Evolutionary conservation across 441 rosid genomes (phyloP).

Genomic region (Euphorbia celastroides): DNA sequence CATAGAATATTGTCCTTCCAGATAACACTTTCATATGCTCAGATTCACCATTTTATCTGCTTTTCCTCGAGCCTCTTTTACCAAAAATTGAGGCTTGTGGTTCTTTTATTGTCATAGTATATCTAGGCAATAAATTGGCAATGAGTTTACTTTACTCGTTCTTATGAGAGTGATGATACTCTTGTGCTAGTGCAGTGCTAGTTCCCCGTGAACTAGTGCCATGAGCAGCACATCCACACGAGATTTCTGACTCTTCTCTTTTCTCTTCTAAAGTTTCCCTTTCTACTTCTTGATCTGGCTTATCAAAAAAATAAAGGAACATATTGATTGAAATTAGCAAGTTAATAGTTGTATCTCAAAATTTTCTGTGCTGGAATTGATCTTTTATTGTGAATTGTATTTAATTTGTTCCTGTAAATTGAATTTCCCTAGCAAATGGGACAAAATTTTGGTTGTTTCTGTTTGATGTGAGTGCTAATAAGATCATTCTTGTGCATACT

Average conservation of each 20-base stretch:
- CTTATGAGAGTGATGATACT: background rate
- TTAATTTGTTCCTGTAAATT: background rate
- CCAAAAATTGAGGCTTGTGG: background rate
- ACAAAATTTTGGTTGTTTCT: background rate
- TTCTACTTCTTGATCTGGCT: background rate
- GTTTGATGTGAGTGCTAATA: background rate
- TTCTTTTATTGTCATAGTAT: too few relatives aligned
- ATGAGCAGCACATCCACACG: slow-evolving; percentile 9
- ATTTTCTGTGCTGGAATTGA: background rate
- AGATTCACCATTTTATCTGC: background rate
- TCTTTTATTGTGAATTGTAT: background rate
- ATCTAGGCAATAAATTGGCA: too few relatives aligned
- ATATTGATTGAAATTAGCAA: background rate
- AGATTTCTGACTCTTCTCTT: slow-evolving; percentile 4
- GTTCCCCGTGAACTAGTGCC: background rate
- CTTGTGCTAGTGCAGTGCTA: background rate
- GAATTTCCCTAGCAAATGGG: background rate
- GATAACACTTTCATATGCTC: background rate
- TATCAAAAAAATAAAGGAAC: background rate
- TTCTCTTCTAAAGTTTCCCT: background rate
- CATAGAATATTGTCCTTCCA: too few relatives aligned
- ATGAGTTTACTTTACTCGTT: background rate
- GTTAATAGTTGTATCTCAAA: background rate
- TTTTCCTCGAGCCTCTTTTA: background rate
- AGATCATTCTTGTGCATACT: background rate